These are phyloP conservation scores for Euphrasia arctica DNA, from an alignment of 305 asterid species.

Conservation along the genomic window DNA sequence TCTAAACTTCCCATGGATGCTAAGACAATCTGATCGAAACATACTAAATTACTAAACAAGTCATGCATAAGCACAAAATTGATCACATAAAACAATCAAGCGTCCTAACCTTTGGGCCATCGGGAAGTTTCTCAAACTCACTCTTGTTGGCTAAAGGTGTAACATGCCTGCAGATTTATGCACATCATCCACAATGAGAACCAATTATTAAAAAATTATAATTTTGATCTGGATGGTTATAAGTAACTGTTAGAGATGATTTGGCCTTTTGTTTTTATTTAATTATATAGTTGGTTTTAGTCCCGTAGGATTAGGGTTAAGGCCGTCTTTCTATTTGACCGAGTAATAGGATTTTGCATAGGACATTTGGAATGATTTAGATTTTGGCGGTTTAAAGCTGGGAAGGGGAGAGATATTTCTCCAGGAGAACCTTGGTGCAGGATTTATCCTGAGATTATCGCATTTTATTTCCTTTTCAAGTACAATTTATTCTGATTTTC, in stretches of 20 bases:
- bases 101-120: constrained; percentile 79
- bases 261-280: too few relatives aligned
- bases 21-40: constrained; percentile 66
- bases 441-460: too few relatives aligned
- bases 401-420: background rate
- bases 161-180: constrained; percentile 58
- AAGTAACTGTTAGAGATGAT: too few relatives aligned
- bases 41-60: constrained; percentile 8
- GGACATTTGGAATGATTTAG: too few relatives aligned
- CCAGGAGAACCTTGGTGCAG: background rate
- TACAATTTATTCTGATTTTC: too few relatives aligned
- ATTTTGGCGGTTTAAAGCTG: too few relatives aligned
- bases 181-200: constrained; percentile 32
- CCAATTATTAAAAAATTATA: background rate
- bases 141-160: constrained; percentile 65
- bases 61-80: constrained; percentile 27
- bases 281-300: too few relatives aligned
- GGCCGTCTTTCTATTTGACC: too few relatives aligned
- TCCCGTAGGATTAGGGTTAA: too few relatives aligned
- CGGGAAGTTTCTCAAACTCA: constrained; percentile 77
- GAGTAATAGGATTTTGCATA: too few relatives aligned
- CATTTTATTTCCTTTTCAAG: too few relatives aligned
- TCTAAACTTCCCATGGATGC: constrained; percentile 98
- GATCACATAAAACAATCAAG: constrained; percentile 21
- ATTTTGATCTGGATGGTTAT: background rate